phyloP scores from a whole-genome alignment of 495 filamentous ascomycete species.

The Pseudotulostoma volvatum region DNA sequence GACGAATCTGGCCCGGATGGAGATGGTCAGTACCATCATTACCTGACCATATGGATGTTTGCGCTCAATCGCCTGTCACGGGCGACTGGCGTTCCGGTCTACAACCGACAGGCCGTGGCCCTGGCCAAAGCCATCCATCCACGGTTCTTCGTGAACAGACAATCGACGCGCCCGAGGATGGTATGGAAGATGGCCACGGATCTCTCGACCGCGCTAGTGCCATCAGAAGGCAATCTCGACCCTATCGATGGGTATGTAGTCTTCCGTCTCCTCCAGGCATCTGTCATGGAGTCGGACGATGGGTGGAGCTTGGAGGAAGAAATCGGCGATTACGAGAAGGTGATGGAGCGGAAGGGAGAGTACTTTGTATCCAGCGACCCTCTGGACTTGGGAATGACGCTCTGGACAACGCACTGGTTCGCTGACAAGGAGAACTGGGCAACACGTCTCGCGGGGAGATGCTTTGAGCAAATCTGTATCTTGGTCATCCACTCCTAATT shows the following conservation, averaged over 20 bases:
- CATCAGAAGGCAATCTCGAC: conserved; percentile 43
- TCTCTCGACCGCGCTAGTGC: conserved; percentile 33
- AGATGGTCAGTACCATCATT: conserved; percentile 56
- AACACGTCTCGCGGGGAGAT: conserved; percentile 20
- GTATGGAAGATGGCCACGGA: conserved; percentile 48
- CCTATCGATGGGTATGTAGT: conserved; percentile 44
- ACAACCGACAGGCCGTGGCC: conserved; percentile 38
- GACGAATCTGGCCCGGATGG: conserved; percentile 34
- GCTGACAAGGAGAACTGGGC: conserved; percentile 37
- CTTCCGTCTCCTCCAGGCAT: conserved; percentile 36
- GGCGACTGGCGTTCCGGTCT: conserved; percentile 32
- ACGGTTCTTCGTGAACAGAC: conserved; percentile 32
- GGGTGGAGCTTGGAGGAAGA: conserved; percentile 28
- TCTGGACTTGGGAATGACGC: conserved; percentile 47
- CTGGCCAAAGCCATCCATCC: conserved; percentile 44
- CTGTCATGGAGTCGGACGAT: conserved; percentile 15
- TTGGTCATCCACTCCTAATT: neutral
- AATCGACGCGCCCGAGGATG: conserved; percentile 27
- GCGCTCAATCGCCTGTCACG: conserved; percentile 42
- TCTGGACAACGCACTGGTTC: conserved; percentile 48
- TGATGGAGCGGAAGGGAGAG: conserved; percentile 35
- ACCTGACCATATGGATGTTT: conserved; percentile 57
- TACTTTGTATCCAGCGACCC: conserved; percentile 36
- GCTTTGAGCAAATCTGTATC: conserved; percentile 31
- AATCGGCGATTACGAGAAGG: conserved; percentile 39